These are phyloP conservation scores for Hortaea sp. DNA, from an alignment of 2,329 filamentous ascomycete genomes.

Conservation along the genomic window DNA sequence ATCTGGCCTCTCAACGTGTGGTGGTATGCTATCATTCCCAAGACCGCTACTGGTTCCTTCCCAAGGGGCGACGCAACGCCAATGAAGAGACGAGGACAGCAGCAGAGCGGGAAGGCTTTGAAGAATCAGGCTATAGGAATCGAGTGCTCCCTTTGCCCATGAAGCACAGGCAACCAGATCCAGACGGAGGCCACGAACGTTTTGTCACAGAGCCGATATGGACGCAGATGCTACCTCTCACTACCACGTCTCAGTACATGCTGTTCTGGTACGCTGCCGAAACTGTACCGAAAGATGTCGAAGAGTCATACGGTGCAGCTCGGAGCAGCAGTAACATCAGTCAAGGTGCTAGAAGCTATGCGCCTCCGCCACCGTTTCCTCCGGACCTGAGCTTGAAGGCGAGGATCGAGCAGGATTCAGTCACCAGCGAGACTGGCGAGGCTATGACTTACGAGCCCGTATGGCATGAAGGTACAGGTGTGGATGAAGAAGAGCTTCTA, in stretches of 20 bases:
- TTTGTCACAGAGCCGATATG: slow-evolving; percentile 37
- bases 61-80: slow-evolving; percentile 39
- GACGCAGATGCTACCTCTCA: slow-evolving; percentile 34
- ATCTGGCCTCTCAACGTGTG: slow-evolving; percentile 35
- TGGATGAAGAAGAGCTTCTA: slow-evolving; percentile 36
- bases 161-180: slow-evolving; percentile 31
- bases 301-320: slow-evolving; percentile 11
- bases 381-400: slow-evolving; percentile 26
- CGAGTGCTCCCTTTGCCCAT: slow-evolving; percentile 38
- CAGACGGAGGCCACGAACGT: slow-evolving; percentile 17
- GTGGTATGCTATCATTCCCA: slow-evolving; percentile 37
- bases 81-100: slow-evolving; percentile 33
- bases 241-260: slow-evolving; percentile 30
- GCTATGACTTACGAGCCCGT: slow-evolving; percentile 34
- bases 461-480: slow-evolving; percentile 38
- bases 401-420: slow-evolving; percentile 29
- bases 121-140: slow-evolving; percentile 43
- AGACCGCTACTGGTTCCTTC: slow-evolving; percentile 37
- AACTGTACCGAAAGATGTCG: slow-evolving; percentile 27
- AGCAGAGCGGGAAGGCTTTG: slow-evolving; percentile 40
- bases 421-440: slow-evolving; percentile 20
- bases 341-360: slow-evolving; percentile 7
- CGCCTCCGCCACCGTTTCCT: slow-evolving; percentile 29
- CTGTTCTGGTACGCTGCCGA: slow-evolving; percentile 40
- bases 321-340: slow-evolving; percentile 8